These are phyloP conservation scores for Ustilago sp. DNA, from an alignment of 1,284 basidiomycete species.

Conservation along the genomic window DNA sequence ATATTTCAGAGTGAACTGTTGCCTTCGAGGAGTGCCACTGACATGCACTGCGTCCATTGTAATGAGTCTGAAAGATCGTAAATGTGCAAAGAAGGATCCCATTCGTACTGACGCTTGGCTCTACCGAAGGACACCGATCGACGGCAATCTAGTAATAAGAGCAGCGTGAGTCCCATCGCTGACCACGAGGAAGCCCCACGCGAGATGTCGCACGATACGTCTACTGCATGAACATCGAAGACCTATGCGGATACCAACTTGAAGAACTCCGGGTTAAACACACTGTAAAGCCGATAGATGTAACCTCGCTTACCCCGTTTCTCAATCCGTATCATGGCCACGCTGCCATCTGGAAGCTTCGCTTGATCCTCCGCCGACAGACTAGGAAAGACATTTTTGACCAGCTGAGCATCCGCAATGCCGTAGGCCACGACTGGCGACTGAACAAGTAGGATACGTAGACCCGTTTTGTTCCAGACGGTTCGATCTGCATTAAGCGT, in stretches of 20 bases:
- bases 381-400: constrained; percentile 8
- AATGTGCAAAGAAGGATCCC: no score
- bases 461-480: background rate
- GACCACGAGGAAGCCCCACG: no score
- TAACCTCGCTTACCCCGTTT: background rate
- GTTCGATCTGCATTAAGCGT: background rate
- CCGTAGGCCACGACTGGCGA: background rate
- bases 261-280: background rate
- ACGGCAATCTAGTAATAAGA: no score
- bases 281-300: constrained; percentile 3
- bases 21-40: no score
- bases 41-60: no score
- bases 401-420: constrained; percentile 4
- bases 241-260: background rate
- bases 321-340: constrained; percentile 10
- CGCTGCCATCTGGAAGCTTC: background rate
- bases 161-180: no score
- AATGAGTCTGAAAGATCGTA: no score
- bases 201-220: no score
- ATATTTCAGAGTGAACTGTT: no score
- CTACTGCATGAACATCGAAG: no score
- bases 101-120: no score
- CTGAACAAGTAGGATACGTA: constrained; percentile 14
- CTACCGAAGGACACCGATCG: no score
- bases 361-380: constrained; percentile 1